These are phyloP conservation scores for Anthracocystis walkeri DNA, from an alignment of 1,284 basidiomycete genomes.

Conservation along the genomic window DNA sequence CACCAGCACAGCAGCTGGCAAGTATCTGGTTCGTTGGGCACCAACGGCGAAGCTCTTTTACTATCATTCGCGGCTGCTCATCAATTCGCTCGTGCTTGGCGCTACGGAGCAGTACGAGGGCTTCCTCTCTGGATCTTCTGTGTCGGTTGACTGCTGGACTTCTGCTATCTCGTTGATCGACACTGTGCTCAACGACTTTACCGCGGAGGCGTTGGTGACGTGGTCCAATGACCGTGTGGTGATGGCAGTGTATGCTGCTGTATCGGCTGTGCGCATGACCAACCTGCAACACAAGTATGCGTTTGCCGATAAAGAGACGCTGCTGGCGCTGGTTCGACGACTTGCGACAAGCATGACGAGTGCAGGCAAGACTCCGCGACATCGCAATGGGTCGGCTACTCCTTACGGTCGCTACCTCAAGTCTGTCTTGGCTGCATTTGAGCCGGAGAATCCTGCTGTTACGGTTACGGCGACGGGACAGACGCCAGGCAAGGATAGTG, in stretches of 20 bases:
- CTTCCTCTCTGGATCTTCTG: slow-evolving; percentile 37
- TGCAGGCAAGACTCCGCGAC: slow-evolving; percentile 59
- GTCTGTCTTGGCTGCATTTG: slow-evolving; percentile 49
- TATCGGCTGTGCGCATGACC: slow-evolving; percentile 58
- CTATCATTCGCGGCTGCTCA: slow-evolving; percentile 56
- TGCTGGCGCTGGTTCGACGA: slow-evolving; percentile 44
- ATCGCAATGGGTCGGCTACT: slow-evolving; percentile 59
- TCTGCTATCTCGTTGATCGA: slow-evolving; percentile 56
- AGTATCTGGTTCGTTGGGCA: slow-evolving; percentile 59
- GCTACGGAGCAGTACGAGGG: slow-evolving; percentile 51
- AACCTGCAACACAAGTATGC: slow-evolving; percentile 54
- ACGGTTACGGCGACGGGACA: slow-evolving; percentile 11
- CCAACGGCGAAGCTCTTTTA: slow-evolving; percentile 56
- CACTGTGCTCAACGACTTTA: slow-evolving; percentile 53
- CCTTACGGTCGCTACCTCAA: slow-evolving; percentile 59
- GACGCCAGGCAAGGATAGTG: slow-evolving; percentile 45
- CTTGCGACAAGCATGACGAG: slow-evolving; percentile 48
- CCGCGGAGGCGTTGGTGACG: slow-evolving; percentile 47
- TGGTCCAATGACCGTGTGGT: slow-evolving; percentile 59
- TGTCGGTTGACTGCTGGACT: slow-evolving; percentile 58
- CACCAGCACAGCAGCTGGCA: slow-evolving; percentile 50
- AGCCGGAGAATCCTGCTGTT: slow-evolving; percentile 27
- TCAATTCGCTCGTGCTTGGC: slow-evolving; percentile 60
- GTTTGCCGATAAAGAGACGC: slow-evolving; percentile 50
- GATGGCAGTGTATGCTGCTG: slow-evolving; percentile 60